These are phyloP conservation scores for Penicillium riverlandense DNA, from an alignment of 495 filamentous ascomycete genomes.

Conservation along the genomic window DNA sequence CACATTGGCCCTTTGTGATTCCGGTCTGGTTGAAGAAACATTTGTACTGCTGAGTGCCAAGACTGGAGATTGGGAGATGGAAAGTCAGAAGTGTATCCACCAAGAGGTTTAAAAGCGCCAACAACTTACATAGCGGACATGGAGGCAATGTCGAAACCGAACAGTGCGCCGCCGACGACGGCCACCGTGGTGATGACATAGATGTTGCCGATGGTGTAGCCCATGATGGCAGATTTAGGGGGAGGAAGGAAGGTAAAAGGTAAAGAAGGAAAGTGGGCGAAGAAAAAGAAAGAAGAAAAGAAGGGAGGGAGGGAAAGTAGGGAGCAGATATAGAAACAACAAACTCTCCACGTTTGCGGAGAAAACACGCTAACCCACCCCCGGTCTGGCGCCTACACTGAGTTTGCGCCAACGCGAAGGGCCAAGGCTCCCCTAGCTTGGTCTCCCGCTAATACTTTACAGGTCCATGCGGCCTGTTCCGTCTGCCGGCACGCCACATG, in stretches of 20 bases:
- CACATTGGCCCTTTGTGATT: constrained; percentile 26
- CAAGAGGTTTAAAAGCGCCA: neutral
- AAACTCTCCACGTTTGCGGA: neutral
- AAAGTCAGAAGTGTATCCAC: neutral
- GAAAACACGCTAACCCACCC: neutral
- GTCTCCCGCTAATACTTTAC: neutral
- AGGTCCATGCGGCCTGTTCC: neutral
- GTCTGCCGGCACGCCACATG: neutral
- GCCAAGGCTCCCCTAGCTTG: neutral
- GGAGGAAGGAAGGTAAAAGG: neutral
- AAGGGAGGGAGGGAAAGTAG: neutral
- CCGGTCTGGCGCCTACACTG: neutral
- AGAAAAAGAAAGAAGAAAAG: neutral
- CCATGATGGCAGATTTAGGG: neutral
- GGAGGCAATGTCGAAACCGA: constrained; percentile 79
- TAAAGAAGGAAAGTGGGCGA: neutral
- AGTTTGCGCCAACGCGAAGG: neutral
- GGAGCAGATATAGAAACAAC: neutral
- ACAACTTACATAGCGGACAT: constrained; percentile 49
- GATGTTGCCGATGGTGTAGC: constrained; percentile 38
- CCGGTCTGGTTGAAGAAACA: constrained; percentile 56
- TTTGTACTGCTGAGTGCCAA: constrained; percentile 30
- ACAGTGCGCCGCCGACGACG: constrained; percentile 72
- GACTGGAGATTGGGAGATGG: neutral
- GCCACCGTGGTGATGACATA: constrained; percentile 69